Conservation (phyloP, 2,329 filamentous ascomycete genomes). For the Didymella pinodella region DNA sequence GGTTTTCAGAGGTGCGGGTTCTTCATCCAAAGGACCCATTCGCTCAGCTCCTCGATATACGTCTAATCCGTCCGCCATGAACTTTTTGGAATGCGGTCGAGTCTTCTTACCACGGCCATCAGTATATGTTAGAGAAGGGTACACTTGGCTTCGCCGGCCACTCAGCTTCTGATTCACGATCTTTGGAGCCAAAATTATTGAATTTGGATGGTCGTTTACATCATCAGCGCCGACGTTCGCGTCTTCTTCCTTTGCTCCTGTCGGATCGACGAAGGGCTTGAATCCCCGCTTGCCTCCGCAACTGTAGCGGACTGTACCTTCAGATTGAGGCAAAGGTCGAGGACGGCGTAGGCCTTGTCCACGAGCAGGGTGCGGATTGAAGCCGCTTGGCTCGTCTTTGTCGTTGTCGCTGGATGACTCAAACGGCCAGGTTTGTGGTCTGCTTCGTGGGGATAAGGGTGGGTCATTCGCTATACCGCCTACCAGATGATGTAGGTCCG, state of each 20-base stretch:
- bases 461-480: not conserved
- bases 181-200: not conserved
- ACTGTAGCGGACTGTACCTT: not conserved
- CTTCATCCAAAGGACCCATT: conserved; percentile 4
- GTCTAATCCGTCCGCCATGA: not conserved
- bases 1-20: not conserved
- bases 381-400: not conserved
- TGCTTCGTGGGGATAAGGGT: not conserved
- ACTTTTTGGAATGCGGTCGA: not conserved
- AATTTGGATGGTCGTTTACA: not conserved
- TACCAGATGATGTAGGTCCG: not conserved
- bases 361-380: conserved; percentile 7
- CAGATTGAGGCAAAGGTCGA: not conserved
- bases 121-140: not conserved
- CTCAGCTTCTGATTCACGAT: conserved; percentile 4
- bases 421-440: not conserved
- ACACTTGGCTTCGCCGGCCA: not conserved
- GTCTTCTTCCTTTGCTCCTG: not conserved
- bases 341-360: conserved; percentile 6
- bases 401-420: not conserved
- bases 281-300: not conserved
- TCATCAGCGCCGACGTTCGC: not conserved
- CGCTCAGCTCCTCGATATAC: not conserved
- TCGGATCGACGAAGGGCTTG: not conserved
- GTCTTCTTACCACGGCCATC: too few relatives aligned